Evolutionary conservation across 768 basidiomycete genomes (phyloP).

Genomic region (Cystobasidium tubakii): DNA sequence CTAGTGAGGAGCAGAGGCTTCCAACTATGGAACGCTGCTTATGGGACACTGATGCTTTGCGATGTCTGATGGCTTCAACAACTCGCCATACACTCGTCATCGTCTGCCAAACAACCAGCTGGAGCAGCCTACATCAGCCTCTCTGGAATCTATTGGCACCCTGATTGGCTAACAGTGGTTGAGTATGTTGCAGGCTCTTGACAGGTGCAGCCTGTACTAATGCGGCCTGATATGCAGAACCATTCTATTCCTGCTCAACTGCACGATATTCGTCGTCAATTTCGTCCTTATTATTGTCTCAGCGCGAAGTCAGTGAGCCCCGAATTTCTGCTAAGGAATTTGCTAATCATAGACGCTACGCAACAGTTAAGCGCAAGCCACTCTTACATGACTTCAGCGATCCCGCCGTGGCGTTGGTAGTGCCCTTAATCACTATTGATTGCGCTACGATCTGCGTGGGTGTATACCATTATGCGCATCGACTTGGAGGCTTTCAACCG

Average conservation of each 20-base stretch:
- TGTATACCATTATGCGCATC: not conserved
- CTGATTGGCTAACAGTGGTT: not conserved
- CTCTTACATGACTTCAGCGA: not conserved
- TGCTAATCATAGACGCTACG: too few relatives aligned
- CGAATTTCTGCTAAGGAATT: too few relatives aligned
- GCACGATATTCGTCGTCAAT: constrained; percentile 8
- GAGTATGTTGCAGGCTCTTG: not conserved
- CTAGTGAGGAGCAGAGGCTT: not conserved
- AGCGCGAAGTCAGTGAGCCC: not conserved
- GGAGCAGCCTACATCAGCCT: constrained; percentile 13
- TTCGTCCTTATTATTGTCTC: constrained; percentile 13
- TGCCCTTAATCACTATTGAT: not conserved
- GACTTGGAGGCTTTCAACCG: not conserved
- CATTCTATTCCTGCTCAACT: constrained; percentile 13
- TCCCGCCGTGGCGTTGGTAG: not conserved
- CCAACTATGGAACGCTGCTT: too few relatives aligned
- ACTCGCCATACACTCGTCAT: too few relatives aligned
- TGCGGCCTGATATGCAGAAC: not conserved
- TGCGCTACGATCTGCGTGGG: constrained; percentile 19
- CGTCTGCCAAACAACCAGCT: not conserved
- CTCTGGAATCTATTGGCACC: constrained; percentile 4
- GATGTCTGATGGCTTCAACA: not conserved
- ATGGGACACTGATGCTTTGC: not conserved
- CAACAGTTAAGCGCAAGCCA: not conserved
- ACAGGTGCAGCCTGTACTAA: not conserved